phyloP scores from a whole-genome alignment of 1,284 basidiomycete genomes.

The Ceratobasidium sp. region DNA sequence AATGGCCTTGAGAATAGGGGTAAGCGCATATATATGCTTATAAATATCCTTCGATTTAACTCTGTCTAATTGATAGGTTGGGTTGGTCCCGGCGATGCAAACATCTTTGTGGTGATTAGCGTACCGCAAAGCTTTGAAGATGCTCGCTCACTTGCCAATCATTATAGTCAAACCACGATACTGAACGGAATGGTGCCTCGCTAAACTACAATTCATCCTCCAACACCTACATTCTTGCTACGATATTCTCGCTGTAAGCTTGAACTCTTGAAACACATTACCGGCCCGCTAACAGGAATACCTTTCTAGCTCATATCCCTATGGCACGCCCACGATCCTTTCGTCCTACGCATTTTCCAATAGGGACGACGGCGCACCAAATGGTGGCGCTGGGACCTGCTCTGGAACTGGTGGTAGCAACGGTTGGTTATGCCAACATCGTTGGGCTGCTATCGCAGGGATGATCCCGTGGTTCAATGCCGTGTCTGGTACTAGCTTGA shows the following conservation, averaged over 20 bases:
- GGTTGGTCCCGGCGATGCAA: constrained; percentile 61
- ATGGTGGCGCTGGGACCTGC: constrained; percentile 41
- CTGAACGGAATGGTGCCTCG: constrained; percentile 66
- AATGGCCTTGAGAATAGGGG: constrained; percentile 64
- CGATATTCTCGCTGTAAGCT: constrained; percentile 64
- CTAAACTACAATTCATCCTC: constrained; percentile 66
- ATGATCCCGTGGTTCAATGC: constrained; percentile 41
- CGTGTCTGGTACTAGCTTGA: constrained; percentile 23
- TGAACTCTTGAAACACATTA: background rate
- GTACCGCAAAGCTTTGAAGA: background rate
- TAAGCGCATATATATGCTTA: constrained; percentile 43
- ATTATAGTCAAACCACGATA: constrained; percentile 64
- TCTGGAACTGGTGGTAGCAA: constrained; percentile 39
- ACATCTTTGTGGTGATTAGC: constrained; percentile 62
- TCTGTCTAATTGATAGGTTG: constrained; percentile 57
- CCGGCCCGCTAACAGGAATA: background rate
- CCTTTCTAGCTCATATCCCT: constrained; percentile 35
- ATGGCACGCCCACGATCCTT: constrained; percentile 44
- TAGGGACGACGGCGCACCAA: constrained; percentile 42
- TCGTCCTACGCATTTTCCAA: constrained; percentile 43
- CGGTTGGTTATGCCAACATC: constrained; percentile 45
- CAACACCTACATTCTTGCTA: constrained; percentile 66
- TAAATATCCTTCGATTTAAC: background rate
- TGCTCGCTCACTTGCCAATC: background rate
- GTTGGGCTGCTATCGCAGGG: constrained; percentile 41